Evolutionary conservation across 257 asterid genomes (phyloP).

Genomic region (Rubia yunnanensis): DNA sequence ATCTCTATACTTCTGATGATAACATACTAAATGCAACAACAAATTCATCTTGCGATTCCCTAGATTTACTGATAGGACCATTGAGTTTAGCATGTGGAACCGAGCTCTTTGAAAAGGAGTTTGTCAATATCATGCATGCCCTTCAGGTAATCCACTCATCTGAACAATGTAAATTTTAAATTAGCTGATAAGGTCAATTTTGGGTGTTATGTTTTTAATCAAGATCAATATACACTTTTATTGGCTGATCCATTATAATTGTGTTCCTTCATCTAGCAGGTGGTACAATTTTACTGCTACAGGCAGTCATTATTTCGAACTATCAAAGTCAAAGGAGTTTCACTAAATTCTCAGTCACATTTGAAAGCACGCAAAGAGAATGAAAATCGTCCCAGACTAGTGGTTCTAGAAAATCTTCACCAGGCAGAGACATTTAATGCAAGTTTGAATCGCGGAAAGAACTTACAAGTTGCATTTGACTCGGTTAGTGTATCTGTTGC

Average conservation of each 20-base stretch:
- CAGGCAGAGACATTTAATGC: constrained; percentile 27
- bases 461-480: constrained; percentile 21
- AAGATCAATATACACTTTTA: background rate
- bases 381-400: constrained; percentile 23
- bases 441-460: constrained; percentile 11
- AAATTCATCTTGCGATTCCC: constrained; percentile 29
- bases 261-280: constrained; percentile 26
- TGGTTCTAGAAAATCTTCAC: constrained; percentile 36
- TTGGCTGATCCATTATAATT: background rate
- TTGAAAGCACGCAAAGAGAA: constrained; percentile 28
- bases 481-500: constrained; percentile 34
- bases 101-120: constrained; percentile 37
- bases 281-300: constrained; percentile 59
- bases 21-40: constrained; percentile 12
- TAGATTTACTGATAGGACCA: constrained; percentile 42
- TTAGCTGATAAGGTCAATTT: background rate
- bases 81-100: constrained; percentile 39
- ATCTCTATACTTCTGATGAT: constrained; percentile 29
- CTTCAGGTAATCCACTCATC: constrained; percentile 60
- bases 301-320: constrained; percentile 21
- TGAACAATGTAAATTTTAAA: background rate
- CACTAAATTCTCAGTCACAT: constrained; percentile 16
- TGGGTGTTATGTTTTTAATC: background rate
- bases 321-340: constrained; percentile 16
- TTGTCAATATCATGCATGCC: constrained; percentile 64